These are phyloP conservation scores for Leccinellum albellum DNA, from an alignment of 768 basidiomycete species.

Conservation along the genomic window DNA sequence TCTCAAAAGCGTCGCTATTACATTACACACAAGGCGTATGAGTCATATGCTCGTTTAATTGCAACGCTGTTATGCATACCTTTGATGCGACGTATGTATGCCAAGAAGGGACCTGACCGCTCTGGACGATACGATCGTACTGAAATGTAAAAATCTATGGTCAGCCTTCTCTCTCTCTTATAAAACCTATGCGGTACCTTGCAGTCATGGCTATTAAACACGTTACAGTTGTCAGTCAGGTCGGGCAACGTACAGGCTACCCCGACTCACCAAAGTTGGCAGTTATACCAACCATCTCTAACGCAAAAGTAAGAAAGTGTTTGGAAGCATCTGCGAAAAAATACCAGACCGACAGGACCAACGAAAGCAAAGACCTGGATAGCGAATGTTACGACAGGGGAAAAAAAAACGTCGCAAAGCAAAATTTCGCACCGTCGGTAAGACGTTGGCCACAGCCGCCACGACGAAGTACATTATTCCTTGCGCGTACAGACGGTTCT, in stretches of 20 bases:
- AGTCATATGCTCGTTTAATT: not conserved
- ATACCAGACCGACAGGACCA: not conserved
- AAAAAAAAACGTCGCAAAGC: not conserved
- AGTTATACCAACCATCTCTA: constrained; percentile 9
- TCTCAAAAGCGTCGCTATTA: not conserved
- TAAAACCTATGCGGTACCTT: constrained; percentile 6
- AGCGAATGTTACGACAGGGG: not conserved
- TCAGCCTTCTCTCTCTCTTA: not conserved
- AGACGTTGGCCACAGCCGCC: constrained; percentile 13
- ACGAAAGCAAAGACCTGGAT: constrained; percentile 16
- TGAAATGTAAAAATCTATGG: not conserved
- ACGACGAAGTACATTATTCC: constrained; percentile 22
- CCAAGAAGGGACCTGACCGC: constrained; percentile 17
- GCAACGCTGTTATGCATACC: not conserved
- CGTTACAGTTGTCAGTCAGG: not conserved
- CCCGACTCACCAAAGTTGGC: constrained; percentile 9
- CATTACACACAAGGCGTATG: not conserved
- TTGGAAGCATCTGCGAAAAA: not conserved
- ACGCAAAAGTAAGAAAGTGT: not conserved
- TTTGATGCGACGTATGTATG: not conserved
- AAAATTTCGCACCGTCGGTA: constrained; percentile 3
- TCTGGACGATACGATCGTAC: constrained; percentile 17
- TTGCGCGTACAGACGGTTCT: constrained; percentile 16
- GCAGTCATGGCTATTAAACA: constrained; percentile 10
- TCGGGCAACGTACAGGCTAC: not conserved